Percentiles rank a stretch among this genome's conserved stretches.
phyloP scores from a whole-genome alignment of 345 rosid genomes.

The Acer campestre region DNA sequence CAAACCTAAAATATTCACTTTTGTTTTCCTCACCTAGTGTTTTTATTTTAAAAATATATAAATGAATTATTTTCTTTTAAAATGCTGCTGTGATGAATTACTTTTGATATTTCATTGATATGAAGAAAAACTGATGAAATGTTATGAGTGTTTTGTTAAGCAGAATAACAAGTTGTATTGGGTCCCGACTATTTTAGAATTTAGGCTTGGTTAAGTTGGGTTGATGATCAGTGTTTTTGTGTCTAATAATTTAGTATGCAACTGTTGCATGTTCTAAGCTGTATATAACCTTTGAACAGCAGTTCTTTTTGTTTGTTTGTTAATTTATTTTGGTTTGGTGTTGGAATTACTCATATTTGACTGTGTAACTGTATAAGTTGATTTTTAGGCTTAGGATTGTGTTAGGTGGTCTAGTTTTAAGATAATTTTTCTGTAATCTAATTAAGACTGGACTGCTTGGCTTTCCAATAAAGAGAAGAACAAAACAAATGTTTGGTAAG shows the following conservation, averaged over 20 bases:
- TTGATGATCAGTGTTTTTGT: neutral
- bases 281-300: neutral
- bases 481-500: neutral
- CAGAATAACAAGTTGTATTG: neutral
- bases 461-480: neutral
- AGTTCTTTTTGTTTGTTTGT: neutral
- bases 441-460: neutral
- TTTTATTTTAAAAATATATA: neutral
- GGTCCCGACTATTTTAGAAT: neutral
- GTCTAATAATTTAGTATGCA: neutral
- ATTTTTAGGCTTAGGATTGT: neutral
- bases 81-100: neutral
- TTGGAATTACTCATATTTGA: neutral
- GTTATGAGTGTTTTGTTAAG: neutral
- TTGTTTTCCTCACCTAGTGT: neutral
- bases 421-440: neutral
- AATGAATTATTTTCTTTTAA: neutral
- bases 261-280: neutral
- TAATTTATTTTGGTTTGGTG: neutral
- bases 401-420: neutral
- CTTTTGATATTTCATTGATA: too few species aligned
- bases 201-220: neutral
- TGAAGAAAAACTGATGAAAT: too few species aligned
- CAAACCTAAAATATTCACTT: neutral
- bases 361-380: neutral